These are phyloP conservation scores for Bassia scoparia DNA, from an alignment of 148 eudicot genomes.

Conservation along the genomic window DNA sequence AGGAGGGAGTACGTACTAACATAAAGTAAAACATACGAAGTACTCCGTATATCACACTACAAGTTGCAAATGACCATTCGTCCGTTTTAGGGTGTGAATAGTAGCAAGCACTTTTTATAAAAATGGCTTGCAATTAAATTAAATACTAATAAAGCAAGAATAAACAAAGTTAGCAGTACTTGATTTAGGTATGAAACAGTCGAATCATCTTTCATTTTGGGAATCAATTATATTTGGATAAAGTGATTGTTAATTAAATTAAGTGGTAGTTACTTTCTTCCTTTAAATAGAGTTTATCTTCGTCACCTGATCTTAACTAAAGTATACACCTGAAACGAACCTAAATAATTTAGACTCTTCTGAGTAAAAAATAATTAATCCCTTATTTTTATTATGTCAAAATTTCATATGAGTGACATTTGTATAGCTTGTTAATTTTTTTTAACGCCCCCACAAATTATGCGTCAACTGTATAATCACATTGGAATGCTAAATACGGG, in stretches of 20 bases:
- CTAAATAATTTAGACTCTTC: not conserved
- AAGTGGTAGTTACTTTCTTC: not conserved
- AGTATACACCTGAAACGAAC: not conserved
- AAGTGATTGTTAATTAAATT: not conserved
- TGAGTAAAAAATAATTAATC: not conserved
- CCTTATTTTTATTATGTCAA: not conserved
- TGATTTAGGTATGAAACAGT: too few species aligned
- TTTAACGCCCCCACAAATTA: not conserved
- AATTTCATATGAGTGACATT: not conserved
- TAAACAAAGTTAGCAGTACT: too few species aligned
- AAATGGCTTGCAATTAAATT: too few species aligned
- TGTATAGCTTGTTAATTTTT: not conserved
- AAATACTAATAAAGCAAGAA: too few species aligned
- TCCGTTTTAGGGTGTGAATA: too few species aligned
- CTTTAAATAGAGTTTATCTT: not conserved
- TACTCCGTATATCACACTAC: too few species aligned
- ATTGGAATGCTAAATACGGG: slow-evolving; percentile 20
- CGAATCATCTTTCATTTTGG: too few species aligned
- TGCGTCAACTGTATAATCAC: not conserved
- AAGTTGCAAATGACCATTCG: too few species aligned
- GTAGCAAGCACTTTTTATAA: too few species aligned
- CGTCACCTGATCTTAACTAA: not conserved
- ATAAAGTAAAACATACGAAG: too few species aligned
- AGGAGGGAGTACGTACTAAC: too few species aligned
- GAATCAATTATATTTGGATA: too few species aligned